Percentiles rank a stretch among this genome's conserved stretches.
Conservation (phyloP, 192 early-diverging fungal species). For the Mortierella hygrophila region DNA sequence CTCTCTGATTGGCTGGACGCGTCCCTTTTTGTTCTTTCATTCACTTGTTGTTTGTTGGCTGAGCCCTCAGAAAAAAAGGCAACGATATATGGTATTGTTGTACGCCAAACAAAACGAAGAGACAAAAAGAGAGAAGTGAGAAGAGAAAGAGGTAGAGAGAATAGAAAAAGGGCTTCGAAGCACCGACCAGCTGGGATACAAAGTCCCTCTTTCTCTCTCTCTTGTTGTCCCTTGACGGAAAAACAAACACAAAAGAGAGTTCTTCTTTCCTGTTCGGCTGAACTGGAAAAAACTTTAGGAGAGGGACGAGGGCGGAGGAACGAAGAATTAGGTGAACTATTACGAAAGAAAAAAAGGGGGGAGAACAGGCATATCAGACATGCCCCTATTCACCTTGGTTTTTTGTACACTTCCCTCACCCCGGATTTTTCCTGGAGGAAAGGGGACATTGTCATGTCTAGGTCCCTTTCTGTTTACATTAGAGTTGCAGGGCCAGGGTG, state of each 20-base stretch:
- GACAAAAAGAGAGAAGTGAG: not conserved
- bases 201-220: not conserved
- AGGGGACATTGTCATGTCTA: not conserved
- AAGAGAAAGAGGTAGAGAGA: not conserved
- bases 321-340: not conserved
- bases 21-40: not conserved
- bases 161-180: not conserved
- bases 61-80: not conserved
- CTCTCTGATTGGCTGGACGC: conserved; percentile 21
- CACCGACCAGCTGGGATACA: not conserved
- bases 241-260: not conserved
- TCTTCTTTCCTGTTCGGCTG: not conserved
- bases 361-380: not conserved
- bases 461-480: not conserved
- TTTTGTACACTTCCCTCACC: not conserved
- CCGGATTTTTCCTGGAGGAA: not conserved
- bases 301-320: not conserved
- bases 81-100: not conserved
- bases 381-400: too few species aligned
- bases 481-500: not conserved
- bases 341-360: not conserved
- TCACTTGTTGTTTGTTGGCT: not conserved
- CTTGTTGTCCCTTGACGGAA: not conserved
- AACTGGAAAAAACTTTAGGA: not conserved
- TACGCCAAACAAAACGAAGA: not conserved